phyloP scores from a whole-genome alignment of 2,329 filamentous ascomycete genomes.

The Coniella lustricola region DNA sequence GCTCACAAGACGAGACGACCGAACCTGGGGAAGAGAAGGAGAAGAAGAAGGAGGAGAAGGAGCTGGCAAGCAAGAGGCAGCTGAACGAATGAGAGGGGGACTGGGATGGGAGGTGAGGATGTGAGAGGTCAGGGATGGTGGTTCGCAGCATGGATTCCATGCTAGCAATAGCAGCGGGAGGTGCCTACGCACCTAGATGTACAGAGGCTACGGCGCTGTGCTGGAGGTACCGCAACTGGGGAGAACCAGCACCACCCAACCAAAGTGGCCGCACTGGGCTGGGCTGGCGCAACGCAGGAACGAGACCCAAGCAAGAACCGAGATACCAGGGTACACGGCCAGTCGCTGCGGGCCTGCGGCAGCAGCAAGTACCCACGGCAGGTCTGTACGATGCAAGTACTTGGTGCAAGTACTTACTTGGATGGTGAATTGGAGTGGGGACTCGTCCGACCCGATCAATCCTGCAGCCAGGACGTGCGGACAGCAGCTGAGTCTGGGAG shows the following conservation, averaged over 20 bases:
- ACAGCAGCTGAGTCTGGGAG: slow-evolving; percentile 3
- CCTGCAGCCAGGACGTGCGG: neutral
- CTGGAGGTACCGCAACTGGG: neutral
- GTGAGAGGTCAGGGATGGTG: no score
- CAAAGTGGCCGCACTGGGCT: neutral
- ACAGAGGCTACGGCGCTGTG: neutral
- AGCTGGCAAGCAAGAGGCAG: neutral
- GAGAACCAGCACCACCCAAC: neutral
- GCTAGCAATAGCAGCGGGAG: no score
- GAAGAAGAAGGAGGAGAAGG: neutral
- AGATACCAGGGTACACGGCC: neutral
- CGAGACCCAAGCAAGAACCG: no score
- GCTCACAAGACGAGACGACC: slow-evolving; percentile 5
- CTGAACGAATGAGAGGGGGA: neutral
- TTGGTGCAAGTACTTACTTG: neutral
- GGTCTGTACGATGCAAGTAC: no score
- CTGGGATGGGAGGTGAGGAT: neutral
- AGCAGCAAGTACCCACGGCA: neutral
- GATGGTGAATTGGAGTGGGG: neutral
- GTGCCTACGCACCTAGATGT: no score
- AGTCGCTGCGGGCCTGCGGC: neutral
- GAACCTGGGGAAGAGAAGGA: neutral
- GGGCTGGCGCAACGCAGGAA: no score
- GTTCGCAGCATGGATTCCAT: no score
- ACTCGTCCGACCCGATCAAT: neutral